Base-by-base conservation (phyloP, 23 red algal genomes). In the Gracilaria domingensis region DNA sequence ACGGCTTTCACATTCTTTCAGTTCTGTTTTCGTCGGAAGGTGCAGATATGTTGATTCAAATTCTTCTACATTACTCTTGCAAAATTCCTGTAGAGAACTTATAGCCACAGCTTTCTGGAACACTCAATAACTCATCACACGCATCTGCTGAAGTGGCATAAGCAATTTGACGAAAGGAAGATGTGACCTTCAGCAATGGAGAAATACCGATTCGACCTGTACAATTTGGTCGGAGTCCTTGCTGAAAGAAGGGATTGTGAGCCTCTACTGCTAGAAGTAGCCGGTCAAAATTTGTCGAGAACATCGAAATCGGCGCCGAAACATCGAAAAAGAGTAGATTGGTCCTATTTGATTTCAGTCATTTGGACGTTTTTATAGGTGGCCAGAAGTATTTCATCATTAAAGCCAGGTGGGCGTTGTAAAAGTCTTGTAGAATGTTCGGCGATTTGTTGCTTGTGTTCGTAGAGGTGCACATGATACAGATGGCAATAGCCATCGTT, bases 171-270 rank as follows among this genome's bases (percentile, higher is more conserved):
- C 79, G 11, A 12, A 82, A 48, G 12, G 79, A 48, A 12, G 33
- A 11, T 9, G 23, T 20, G 12, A 82, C 42, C 29, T 82, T 60
- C 34, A 58, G 53, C 29, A 82, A 30, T 29, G 79, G 47, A 59
- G 79, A 82, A n/a, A 58, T 30, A 0, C 79, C 79, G 17, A 82
- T 14, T 44, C 34, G 64, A 28, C 42, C 79, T 14, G 79, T 82
- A 48, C 42, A 24, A 82, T 82, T 45, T 36, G 79, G 42, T 36
- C 79, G 79, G 7, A 58, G 79, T 13, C 79, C 7, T 25, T 82
- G 44, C 44, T 24, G 18, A 17, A 82, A 82, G 29, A 24, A 82
- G 8, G 64, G 21, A 0, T 40, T 45, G 33, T 39, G 8, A 9
- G 25, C 71, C 21, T 7, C 12, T 9, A 76, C 71, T 8, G 71